phyloP scores from a whole-genome alignment of 1,284 basidiomycete genomes.

The Leccinum griseonigrum region DNA sequence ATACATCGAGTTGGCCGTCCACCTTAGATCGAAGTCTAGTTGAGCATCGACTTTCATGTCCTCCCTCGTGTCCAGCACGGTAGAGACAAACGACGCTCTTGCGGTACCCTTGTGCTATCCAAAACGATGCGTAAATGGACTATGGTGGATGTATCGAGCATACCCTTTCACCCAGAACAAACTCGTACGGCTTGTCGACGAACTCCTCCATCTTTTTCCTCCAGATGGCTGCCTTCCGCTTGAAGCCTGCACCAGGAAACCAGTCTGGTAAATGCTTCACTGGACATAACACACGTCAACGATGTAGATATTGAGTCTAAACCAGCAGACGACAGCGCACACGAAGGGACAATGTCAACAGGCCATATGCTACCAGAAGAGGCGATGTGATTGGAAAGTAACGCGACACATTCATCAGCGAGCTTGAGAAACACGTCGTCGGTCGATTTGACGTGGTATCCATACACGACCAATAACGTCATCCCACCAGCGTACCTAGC shows the following conservation, averaged over 20 bases:
- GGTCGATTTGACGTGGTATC: constrained; percentile 52
- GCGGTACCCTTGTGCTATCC: constrained; percentile 51
- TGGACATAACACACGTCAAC: constrained; percentile 3
- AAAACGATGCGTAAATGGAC: not conserved
- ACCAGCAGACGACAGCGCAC: constrained; percentile 25
- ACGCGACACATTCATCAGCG: constrained; percentile 58
- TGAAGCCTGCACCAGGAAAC: constrained; percentile 48
- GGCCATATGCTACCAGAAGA: constrained; percentile 67
- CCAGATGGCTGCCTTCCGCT: constrained; percentile 57
- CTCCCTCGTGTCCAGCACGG: constrained; percentile 43
- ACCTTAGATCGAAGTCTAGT: constrained; percentile 62
- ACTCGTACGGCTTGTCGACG: constrained; percentile 62
- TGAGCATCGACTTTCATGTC: constrained; percentile 29
- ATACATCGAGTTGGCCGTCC: constrained; percentile 77
- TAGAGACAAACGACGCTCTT: constrained; percentile 60
- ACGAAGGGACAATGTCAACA: constrained; percentile 57
- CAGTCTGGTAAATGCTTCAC: constrained; percentile 44
- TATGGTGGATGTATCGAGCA: not conserved
- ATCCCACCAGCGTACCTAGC: constrained; percentile 56
- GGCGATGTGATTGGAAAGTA: constrained; percentile 61
- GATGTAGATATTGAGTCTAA: not conserved
- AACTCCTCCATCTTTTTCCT: constrained; percentile 65
- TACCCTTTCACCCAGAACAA: constrained; percentile 56
- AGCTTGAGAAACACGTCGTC: constrained; percentile 57
- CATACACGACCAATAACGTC: constrained; percentile 63